Evolutionary conservation across 2,329 filamentous ascomycete species (phyloP).

Genomic region (Colletotrichum abscissum): DNA sequence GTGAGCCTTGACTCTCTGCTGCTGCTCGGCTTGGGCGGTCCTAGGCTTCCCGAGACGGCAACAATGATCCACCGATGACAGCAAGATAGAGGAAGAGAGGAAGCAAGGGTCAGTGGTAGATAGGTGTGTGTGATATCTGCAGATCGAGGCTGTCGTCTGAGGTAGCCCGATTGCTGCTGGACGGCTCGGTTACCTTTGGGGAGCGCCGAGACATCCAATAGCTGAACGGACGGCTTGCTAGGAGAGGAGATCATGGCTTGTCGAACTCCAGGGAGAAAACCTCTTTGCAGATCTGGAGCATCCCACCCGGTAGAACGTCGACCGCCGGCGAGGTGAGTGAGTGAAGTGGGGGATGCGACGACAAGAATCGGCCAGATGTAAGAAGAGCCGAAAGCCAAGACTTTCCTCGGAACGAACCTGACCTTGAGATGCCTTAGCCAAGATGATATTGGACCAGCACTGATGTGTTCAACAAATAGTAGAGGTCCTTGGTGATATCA

Average conservation of each 20-base stretch:
- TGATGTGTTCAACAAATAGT: background rate
- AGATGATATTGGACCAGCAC: background rate
- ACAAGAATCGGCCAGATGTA: background rate
- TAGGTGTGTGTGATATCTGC: background rate
- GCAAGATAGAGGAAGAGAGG: background rate
- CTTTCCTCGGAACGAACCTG: conserved; percentile 11
- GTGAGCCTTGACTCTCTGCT: conserved; percentile 17
- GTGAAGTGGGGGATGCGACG: background rate
- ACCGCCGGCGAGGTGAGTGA: background rate
- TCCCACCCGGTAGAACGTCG: background rate
- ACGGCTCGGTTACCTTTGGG: background rate
- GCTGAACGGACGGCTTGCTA: background rate
- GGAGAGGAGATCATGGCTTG: background rate
- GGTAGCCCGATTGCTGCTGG: conserved; percentile 5
- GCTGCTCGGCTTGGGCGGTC: conserved; percentile 6
- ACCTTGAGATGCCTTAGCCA: conserved; percentile 5
- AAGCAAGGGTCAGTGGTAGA: background rate
- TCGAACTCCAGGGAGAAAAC: background rate
- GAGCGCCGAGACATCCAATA: background rate
- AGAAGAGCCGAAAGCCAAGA: conserved; percentile 14
- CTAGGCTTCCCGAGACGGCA: conserved; percentile 19
- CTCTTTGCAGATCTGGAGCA: background rate
- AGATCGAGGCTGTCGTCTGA: conserved; percentile 13
- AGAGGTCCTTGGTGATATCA: background rate
- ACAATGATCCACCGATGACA: background rate